These are phyloP conservation scores for Sabuloglossum arenarium DNA, from an alignment of 495 filamentous ascomycete species.

Conservation along the genomic window DNA sequence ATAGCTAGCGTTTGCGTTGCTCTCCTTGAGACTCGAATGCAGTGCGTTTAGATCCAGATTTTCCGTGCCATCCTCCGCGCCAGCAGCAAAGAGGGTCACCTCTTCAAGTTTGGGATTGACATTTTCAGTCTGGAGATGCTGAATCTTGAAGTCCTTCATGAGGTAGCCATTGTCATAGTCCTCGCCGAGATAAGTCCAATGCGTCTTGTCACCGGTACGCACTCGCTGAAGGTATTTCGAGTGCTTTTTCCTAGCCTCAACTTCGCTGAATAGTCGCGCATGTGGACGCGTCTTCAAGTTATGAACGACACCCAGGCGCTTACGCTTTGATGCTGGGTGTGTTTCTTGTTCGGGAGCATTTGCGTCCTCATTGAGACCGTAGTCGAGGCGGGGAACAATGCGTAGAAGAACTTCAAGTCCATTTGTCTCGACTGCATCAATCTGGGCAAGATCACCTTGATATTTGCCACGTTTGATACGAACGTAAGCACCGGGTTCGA, in stretches of 20 bases:
- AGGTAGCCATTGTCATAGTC: conserved; percentile 85
- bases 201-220: conserved; percentile 36
- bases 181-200: conserved; percentile 66
- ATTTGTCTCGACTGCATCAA: conserved; percentile 83
- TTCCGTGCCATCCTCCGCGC: conserved; percentile 75
- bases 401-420: conserved; percentile 72
- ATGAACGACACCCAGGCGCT: conserved; percentile 28
- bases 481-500: conserved; percentile 79
- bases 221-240: conserved; percentile 42
- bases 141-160: conserved; percentile 83
- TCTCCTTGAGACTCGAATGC: conserved; percentile 65
- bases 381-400: conserved; percentile 79
- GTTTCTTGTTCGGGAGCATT: conserved; percentile 29
- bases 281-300: conserved; percentile 42
- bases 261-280: conserved; percentile 79
- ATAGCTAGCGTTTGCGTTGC: conserved; percentile 55
- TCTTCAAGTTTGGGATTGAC: conserved; percentile 91
- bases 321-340: conserved; percentile 39
- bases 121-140: conserved; percentile 57
- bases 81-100: conserved; percentile 78
- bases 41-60: conserved; percentile 83
- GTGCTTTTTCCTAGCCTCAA: conserved; percentile 78
- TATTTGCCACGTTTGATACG: conserved; percentile 73
- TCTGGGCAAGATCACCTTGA: conserved; percentile 73
- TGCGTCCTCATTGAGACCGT: conserved; percentile 65